Evolutionary conservation across 306 rosid genomes (phyloP).

Genomic region (Cicer chorassanicum): DNA sequence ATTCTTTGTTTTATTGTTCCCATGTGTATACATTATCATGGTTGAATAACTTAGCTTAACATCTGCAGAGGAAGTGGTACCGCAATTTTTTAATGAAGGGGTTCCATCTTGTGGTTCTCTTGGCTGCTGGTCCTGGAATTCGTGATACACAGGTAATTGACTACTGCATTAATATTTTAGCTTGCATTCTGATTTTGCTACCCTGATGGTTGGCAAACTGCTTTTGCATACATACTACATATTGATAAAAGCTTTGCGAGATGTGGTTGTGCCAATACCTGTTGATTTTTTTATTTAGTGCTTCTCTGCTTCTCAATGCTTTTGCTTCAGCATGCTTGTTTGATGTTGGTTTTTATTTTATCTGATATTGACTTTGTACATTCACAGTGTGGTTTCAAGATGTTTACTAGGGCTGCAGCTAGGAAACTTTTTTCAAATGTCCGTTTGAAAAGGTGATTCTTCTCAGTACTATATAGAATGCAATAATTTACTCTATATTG

Average conservation of each 20-base stretch:
- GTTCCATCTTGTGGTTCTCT: constrained; percentile 91
- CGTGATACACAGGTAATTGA: constrained; percentile 87
- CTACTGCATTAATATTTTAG: constrained; percentile 29
- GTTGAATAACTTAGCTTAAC: constrained; percentile 47
- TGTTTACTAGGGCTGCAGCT: constrained; percentile 93
- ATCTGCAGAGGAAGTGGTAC: constrained; percentile 86
- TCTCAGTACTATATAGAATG: constrained; percentile 21
- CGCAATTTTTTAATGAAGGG: constrained; percentile 98
- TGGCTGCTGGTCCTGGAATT: constrained; percentile 95
- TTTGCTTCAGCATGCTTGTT: constrained; percentile 19
- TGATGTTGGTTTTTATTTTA: constrained; percentile 24
- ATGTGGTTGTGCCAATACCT: constrained; percentile 18
- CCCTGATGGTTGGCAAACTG: not conserved
- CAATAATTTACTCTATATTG: not conserved
- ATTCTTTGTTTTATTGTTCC: constrained; percentile 34
- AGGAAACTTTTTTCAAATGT: constrained; percentile 90
- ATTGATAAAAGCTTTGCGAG: constrained; percentile 35
- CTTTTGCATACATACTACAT: not conserved
- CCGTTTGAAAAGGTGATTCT: constrained; percentile 74
- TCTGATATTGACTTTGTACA: constrained; percentile 46
- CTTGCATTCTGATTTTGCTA: constrained; percentile 20
- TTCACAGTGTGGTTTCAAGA: constrained; percentile 93
- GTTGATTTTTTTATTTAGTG: constrained; percentile 1
- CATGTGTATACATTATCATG: constrained; percentile 22
- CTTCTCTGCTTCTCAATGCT: constrained; percentile 31